phyloP scores from a whole-genome alignment of 148 eudicot genomes.

The Rhododendron molle region DNA sequence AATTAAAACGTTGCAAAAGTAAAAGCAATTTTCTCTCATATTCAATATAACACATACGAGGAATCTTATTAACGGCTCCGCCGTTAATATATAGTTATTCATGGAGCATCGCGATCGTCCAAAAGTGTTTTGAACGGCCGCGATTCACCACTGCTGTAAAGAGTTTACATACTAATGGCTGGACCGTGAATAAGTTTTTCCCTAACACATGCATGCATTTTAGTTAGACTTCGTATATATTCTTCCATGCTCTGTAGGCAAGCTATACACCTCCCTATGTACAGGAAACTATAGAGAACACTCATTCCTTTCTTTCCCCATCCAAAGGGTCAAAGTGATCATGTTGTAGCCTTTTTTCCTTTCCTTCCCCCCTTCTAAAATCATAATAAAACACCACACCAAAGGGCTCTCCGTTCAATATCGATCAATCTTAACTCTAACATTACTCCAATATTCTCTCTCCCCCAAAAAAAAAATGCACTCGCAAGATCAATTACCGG shows the following conservation, averaged over 20 bases:
- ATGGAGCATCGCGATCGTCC: too few relatives aligned
- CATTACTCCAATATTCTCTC: background rate
- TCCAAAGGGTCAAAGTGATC: background rate
- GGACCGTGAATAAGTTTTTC: too few relatives aligned
- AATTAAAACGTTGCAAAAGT: background rate
- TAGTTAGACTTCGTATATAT: conserved; percentile 7
- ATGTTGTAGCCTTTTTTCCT: background rate
- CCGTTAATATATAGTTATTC: too few relatives aligned
- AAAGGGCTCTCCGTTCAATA: conserved; percentile 5
- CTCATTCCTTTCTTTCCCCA: conserved; percentile 25
- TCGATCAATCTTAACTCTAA: background rate
- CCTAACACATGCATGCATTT: background rate
- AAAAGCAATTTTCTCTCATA: background rate
- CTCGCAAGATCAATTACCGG: conserved; percentile 12
- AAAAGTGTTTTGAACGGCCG: too few relatives aligned
- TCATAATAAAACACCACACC: background rate
- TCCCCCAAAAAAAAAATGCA: conserved; percentile 2
- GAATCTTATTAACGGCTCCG: too few relatives aligned
- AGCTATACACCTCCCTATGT: conserved; percentile 1
- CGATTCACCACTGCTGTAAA: too few relatives aligned
- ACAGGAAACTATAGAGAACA: background rate
- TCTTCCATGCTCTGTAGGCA: conserved; percentile 4
- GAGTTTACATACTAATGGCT: too few relatives aligned
- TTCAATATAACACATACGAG: background rate
- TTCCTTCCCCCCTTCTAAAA: background rate